Base-by-base conservation (phyloP, 768 basidiomycete genomes). In the Hortiboletus campestris region DNA sequence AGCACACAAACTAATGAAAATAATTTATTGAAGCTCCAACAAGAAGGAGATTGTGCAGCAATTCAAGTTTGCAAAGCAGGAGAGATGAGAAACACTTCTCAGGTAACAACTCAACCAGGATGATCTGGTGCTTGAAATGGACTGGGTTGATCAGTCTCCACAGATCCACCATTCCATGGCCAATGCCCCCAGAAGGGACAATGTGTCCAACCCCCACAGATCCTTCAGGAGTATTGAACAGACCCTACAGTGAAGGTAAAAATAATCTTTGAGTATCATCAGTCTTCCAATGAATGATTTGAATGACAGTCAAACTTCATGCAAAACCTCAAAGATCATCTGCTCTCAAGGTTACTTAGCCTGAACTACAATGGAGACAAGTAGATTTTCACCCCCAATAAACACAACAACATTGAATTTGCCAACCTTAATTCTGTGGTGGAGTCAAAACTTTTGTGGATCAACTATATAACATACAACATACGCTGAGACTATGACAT, bases 21-120 rank as follows among this genome's bases (percentile, higher is more conserved):
- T 40, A 11, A 58, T 61, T 14, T 70, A 74, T 46, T 31, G 39
- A 2, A 55, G 60, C 1, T 65, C 66, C 4, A 71, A 64, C 52
- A 67, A 68, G 52, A 56, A 56, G 10, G 34, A 38, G 4, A 0
- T 49, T 4, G 13, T 36, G 17, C 44, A 7, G 14, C 39, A 49
- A 25, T n/a, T n/a, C n/a, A n/a, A n/a, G n/a, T 42, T 62, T 8
- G 55, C 36, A 6, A 59, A 11, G 16, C 61, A 62, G n/a, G 61
- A 63, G 36, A 28, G 57, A 46, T 20, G 46, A 11, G 19, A 14
- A 13, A 56, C 57, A 4, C 29, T 32, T 10, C 19, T 59, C 4
- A 34, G 43, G 7, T 14, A 41, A 7, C 60, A 63, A 32, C 31
- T 32, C 31, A 2, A 32, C 10, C 31, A 11, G 31, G 17, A 14